Conservation (phyloP, 176 grass and related monocot genomes). For the Carex littledalei region DNA sequence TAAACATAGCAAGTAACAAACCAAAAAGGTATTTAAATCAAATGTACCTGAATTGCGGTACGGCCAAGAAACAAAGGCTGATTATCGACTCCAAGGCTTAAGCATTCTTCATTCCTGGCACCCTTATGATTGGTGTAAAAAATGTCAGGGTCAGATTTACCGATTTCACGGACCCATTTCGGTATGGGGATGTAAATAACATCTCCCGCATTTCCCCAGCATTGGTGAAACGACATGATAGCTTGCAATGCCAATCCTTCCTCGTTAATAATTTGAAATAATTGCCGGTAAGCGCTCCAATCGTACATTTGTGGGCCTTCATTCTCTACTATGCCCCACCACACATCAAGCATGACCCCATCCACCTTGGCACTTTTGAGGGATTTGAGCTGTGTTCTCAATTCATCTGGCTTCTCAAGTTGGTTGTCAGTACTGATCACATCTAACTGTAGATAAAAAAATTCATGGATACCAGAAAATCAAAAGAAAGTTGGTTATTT, state of each 20-base stretch:
- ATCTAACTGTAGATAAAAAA: conserved; percentile 35
- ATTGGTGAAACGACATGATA: conserved; percentile 94
- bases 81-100: conserved; percentile 71
- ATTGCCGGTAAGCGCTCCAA: conserved; percentile 63
- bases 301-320: conserved; percentile 40
- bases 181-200: conserved; percentile 61
- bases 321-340: conserved; percentile 85
- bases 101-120: conserved; percentile 64
- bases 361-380: conserved; percentile 39
- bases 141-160: conserved; percentile 37
- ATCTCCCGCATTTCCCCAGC: conserved; percentile 74
- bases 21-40: background rate
- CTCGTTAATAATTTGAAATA: conserved; percentile 59
- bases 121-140: conserved; percentile 62
- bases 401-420: conserved; percentile 32
- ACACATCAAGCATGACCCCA: conserved; percentile 82
- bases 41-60: conserved; percentile 61
- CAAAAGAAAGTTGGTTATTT: background rate
- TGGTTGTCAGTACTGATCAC: conserved; percentile 40
- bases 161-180: conserved; percentile 43
- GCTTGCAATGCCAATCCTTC: conserved; percentile 71
- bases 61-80: conserved; percentile 63
- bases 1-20: background rate
- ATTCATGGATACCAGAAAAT: background rate
- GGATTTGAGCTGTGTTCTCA: conserved; percentile 38